Conservation (phyloP, 2,329 filamentous ascomycete species). For the Colletotrichum falcatum region DNA sequence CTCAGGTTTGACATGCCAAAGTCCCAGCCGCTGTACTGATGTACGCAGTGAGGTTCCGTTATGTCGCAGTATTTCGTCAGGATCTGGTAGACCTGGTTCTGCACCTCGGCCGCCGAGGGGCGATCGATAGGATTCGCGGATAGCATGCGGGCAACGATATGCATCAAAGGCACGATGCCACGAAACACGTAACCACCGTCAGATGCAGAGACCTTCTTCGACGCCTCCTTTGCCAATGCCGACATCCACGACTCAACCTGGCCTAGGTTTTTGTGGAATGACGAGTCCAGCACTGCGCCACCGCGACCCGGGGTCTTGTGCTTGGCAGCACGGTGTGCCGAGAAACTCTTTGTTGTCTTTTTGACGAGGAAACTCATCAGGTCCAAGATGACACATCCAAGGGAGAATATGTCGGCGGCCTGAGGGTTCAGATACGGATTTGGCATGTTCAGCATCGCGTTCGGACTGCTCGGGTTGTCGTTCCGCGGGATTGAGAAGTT, state of each 20-base stretch:
- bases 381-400: constrained; percentile 80
- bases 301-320: constrained; percentile 70
- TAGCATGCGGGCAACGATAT: constrained; percentile 67
- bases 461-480: constrained; percentile 47
- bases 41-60: constrained; percentile 65
- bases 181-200: constrained; percentile 60
- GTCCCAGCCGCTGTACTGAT: constrained; percentile 56
- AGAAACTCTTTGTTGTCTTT: constrained; percentile 73
- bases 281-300: constrained; percentile 74
- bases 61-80: constrained; percentile 62
- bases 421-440: constrained; percentile 63
- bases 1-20: constrained; percentile 47
- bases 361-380: constrained; percentile 77
- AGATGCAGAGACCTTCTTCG: constrained; percentile 55
- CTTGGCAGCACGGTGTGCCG: constrained; percentile 73
- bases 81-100: constrained; percentile 64
- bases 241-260: constrained; percentile 78
- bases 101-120: constrained; percentile 65
- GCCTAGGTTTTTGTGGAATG: constrained; percentile 77
- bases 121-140: constrained; percentile 63
- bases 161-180: constrained; percentile 65
- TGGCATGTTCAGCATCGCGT: constrained; percentile 52
- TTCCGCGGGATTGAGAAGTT: constrained; percentile 53
- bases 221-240: constrained; percentile 69
- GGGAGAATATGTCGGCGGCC: constrained; percentile 77